Percentiles rank a stretch among this genome's conserved stretches.
phyloP scores from a whole-genome alignment of 2,329 filamentous ascomycete genomes.

The Orbilia javanica region DNA sequence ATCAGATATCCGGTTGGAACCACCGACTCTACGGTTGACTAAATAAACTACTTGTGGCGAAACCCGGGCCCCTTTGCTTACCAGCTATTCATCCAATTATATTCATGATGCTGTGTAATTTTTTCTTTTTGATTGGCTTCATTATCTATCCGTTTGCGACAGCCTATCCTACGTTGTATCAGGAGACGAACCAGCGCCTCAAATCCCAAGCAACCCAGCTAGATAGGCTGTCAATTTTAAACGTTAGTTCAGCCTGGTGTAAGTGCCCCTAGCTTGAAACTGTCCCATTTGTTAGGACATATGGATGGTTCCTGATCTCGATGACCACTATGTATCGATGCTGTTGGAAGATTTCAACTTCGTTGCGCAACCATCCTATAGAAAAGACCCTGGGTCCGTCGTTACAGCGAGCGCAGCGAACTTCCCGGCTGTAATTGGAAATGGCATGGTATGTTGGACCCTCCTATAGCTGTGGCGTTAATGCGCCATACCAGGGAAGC shows the following conservation, averaged over 20 bases:
- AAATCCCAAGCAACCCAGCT: slow-evolving; percentile 67
- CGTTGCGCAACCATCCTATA: slow-evolving; percentile 66
- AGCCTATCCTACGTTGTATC: slow-evolving; percentile 61
- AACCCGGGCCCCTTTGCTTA: background rate
- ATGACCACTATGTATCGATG: background rate
- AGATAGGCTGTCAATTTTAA: slow-evolving; percentile 66
- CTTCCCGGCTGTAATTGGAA: slow-evolving; percentile 68
- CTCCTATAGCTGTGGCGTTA: background rate
- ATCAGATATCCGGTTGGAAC: background rate
- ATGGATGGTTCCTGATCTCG: background rate
- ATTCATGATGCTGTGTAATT: background rate
- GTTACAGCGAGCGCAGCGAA: slow-evolving; percentile 70
- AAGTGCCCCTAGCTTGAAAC: slow-evolving; percentile 1
- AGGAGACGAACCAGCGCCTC: slow-evolving; percentile 65
- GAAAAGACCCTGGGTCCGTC: slow-evolving; percentile 67
- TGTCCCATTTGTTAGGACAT: background rate
- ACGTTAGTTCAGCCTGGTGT: slow-evolving; percentile 66
- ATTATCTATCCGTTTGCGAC: background rate
- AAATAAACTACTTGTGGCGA: background rate
- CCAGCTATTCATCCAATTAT: background rate
- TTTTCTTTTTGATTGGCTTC: background rate
- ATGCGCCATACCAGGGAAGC: background rate
- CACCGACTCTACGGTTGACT: background rate
- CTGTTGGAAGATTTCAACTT: slow-evolving; percentile 67
- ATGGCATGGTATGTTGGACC: slow-evolving; percentile 66